Evolutionary conservation across 1,139 yeast genomes (phyloP), one percentile per base, ranked within the genome.

Genomic region (Zygoascus sp.): DNA sequence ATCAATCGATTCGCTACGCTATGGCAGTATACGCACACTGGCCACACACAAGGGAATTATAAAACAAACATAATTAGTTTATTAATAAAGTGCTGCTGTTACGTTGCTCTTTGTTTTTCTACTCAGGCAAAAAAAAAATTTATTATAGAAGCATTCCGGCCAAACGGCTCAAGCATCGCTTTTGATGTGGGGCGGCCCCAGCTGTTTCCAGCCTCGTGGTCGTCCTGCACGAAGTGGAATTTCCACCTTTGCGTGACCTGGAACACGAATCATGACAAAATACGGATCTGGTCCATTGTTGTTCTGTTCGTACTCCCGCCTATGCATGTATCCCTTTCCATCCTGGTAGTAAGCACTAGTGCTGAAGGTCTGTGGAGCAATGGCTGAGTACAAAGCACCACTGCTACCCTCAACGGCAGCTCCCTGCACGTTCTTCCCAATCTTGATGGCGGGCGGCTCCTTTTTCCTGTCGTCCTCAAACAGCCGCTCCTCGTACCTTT

Each of bases 301-400:
- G 3, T 47, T 23, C 28, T 40, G 41, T 34, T 50, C 54, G 38
- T 51, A 51, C 32, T 53, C 56, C 20, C 54, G 50, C 20, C 54
- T 47, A 45, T 53, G 54, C 34, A 44, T 32, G 32, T 50, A 53
- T n/a, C 53, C 54, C 11, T 39, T 40, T 10, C 44, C 34, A 36
- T 53, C 56, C 43, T 39, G 42, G 32, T 42, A 50, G 37, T 47
- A 50, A 19, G 56, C 42, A 15, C 51, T 39, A 9, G 50, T 48
- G 13, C 50, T 40, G 38, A 53, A 51, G 27, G 44, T 47, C 27
- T 20, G 32, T 13, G 23, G 30, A 4, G 46, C 23, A 7, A 21
- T 13, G 20, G 15, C 17, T 17, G 17, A 13, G 41, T 23, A 21
- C 15, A 13, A 13, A 5, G 11, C n/a, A n/a, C n/a, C n/a, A n/a